Base-by-base conservation (phyloP, 164 flowering plant species). In the Annona cherimola region DNA sequence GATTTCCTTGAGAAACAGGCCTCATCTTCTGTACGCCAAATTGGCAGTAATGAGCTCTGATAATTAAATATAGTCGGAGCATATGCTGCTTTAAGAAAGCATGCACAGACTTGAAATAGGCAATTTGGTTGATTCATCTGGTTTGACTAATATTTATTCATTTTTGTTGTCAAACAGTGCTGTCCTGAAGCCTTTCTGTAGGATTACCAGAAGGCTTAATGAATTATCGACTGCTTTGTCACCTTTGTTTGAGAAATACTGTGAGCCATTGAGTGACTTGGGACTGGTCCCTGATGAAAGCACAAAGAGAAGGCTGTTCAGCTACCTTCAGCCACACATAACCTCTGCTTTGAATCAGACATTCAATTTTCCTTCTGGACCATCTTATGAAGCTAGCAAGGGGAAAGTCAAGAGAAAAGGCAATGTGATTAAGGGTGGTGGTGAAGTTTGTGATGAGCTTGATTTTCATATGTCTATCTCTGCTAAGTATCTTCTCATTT, bases 401-500 rank as follows among this genome's bases (percentile, higher is more conserved):
- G 82, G 81, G 69, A 77, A 70, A 75, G 41, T 61, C 42, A 71
- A 54, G 79, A 66, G 66, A 77, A 87, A 80, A 77, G 77, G 78
- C 41, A 81, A 71, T 69, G 16, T 60, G 3, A 79, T 71, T 71
- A 83, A 72, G 66, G 89, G 81, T 60, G 74, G 42, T 63, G 63
- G 61, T 65, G 91, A 83, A 69, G 75, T 72, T 62, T 42, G 50
- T 61, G 78, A 83, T 66, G 87, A 84, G 60, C 57, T 90, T 7
- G 96, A 89, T 76, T 87, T 89, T 74, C 94, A 93, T 69, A 86
- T 95, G 94, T 86, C 97, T 62, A 73, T 83, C 69, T 93, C 92
- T 73, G 95, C 99, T 45, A 93, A 96, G 75, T 95, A 91, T 85
- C 97, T 96, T 70, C 97, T 96, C 70, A 85, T 96, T 72, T 91